Evolutionary conservation across 179 eudicot species (phyloP).

Genomic region (Silene coronaria): DNA sequence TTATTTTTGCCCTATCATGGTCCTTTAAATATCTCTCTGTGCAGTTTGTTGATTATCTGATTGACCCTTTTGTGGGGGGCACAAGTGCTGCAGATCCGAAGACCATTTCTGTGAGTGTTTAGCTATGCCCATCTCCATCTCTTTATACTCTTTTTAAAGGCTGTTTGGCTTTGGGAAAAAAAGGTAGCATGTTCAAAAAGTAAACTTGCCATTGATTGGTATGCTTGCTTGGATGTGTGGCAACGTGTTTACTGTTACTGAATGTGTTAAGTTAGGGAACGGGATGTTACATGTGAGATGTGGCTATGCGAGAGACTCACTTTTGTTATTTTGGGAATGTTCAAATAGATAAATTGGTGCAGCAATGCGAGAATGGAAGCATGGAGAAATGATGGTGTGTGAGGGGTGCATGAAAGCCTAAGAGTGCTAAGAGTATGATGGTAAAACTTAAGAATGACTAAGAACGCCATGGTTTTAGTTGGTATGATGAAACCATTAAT

Average conservation of each 20-base stretch:
- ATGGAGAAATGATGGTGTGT: background rate
- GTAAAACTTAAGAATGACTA: background rate
- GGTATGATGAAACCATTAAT: background rate
- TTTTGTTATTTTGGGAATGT: conserved; percentile 1
- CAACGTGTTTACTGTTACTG: background rate
- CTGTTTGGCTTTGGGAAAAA: background rate
- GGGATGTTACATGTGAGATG: background rate
- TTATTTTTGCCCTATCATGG: background rate
- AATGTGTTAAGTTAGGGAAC: background rate
- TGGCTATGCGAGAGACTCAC: background rate
- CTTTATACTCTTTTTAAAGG: conserved; percentile 3
- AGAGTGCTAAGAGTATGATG: background rate
- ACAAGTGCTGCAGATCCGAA: conserved; percentile 88
- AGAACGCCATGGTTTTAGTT: background rate
- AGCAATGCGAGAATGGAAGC: background rate
- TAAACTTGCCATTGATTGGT: background rate
- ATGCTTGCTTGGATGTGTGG: background rate
- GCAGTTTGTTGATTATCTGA: conserved; percentile 84
- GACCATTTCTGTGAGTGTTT: conserved; percentile 77
- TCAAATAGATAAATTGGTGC: background rate
- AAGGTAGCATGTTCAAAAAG: background rate
- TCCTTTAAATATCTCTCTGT: conserved; percentile 10
- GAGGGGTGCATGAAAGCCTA: conserved; percentile 2
- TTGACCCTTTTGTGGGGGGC: conserved; percentile 95
- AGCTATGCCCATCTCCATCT: conserved; percentile 6